A percentile compares a stretch with the other conserved stretches of the same genome.
These are phyloP conservation scores for Malassezia pachydermatis DNA, from an alignment of 1,284 basidiomycete genomes.

Conservation along the genomic window DNA sequence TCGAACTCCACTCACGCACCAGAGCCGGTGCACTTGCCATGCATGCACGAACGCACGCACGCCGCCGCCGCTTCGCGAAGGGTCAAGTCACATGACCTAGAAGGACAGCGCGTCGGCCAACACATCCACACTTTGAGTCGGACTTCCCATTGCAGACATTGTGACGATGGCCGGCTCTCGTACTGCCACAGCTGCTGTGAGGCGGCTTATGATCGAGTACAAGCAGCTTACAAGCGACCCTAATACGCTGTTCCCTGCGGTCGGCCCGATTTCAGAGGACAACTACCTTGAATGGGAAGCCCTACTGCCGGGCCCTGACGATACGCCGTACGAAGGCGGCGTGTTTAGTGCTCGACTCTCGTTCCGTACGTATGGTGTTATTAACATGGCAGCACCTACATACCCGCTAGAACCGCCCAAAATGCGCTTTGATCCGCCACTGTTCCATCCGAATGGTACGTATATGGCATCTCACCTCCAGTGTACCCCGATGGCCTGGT, in stretches of 20 bases:
- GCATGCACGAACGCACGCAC: background rate
- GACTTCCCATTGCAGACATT: background rate
- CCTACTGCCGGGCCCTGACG: slow-evolving; percentile 87
- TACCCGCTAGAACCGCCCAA: slow-evolving; percentile 47
- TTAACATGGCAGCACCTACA: slow-evolving; percentile 24
- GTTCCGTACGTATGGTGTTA: slow-evolving; percentile 61
- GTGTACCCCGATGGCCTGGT: slow-evolving; percentile 90
- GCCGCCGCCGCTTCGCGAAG: background rate
- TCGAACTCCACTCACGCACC: background rate
- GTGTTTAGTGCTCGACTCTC: slow-evolving; percentile 81
- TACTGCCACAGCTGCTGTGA: slow-evolving; percentile 31
- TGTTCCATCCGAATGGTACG: slow-evolving; percentile 95
- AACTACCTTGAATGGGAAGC: slow-evolving; percentile 99
- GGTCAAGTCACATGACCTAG: background rate
- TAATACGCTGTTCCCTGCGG: slow-evolving; percentile 41
- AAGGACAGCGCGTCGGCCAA: background rate
- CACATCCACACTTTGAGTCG: background rate
- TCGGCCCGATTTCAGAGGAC: slow-evolving; percentile 78
- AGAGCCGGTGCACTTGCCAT: background rate
- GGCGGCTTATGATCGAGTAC: slow-evolving; percentile 47
- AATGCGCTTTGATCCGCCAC: slow-evolving; percentile 93
- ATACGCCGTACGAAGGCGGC: slow-evolving; percentile 96
- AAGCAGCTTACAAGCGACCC: slow-evolving; percentile 45
- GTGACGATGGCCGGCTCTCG: slow-evolving; percentile 14
- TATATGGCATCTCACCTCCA: slow-evolving; percentile 42